Evolutionary conservation across 441 rosid genomes (phyloP), one percentile per base, ranked within the genome.

Genomic region (Omphalea diandra): DNA sequence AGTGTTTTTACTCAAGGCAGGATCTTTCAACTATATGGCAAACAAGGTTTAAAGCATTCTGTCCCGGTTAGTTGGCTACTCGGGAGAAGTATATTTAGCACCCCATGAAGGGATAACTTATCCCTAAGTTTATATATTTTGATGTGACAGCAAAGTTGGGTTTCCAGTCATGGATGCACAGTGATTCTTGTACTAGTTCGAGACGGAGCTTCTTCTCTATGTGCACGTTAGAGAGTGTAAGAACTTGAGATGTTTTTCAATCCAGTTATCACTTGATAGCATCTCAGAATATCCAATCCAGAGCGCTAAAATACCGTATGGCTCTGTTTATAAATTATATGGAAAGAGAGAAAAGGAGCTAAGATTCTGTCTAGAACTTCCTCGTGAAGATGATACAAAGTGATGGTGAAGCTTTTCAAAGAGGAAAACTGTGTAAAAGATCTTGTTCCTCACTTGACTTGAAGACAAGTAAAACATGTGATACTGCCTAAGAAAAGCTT

Each of bases 361-460:
- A 27, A 57, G 71, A 60, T 72, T 69, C 67, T 65, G 31, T 44
- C 1, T 3, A 57, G 12, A 38, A 27, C 74, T 71, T 65, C 65
- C 43, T 71, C 56, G 20, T 63, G 72, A 69, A 65, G 75, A 72
- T 66, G 77, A 65, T 32, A 47, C 15, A 66, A 63, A 74, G 77
- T n/a, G 31, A 8, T 72, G 73, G 43, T 47, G 71, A 66, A 73
- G 20, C 24, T 58, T 52, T 52, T 27, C 56, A 22, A 44, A 72
- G 61, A 60, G 26, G 60, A 82, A 76, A 63, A 72, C n/a, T 12
- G 65, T 14, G 22, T 35, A 24, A 69, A 70, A 72, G 83, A 81
- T 76, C 76, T 71, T 49, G 72, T 79, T 78, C 81, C 65, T 68
- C 31, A 20, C 76, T 71, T 72, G 24, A 55, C 75, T 61, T 36